Evolutionary conservation across 2,329 filamentous ascomycete genomes (phyloP).

Genomic region (Leptographium flavum): DNA sequence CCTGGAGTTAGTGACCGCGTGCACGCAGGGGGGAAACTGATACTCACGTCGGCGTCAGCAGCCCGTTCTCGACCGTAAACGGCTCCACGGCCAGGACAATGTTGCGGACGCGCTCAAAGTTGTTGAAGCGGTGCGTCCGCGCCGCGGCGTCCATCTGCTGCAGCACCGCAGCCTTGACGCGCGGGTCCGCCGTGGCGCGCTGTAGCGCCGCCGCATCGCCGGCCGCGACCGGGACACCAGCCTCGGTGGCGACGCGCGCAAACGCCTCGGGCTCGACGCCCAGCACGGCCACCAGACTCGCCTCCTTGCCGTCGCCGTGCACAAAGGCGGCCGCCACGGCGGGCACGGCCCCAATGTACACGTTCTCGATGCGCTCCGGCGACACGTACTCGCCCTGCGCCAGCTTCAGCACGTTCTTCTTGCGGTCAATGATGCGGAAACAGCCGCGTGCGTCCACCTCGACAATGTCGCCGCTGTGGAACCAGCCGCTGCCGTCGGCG

Average conservation of each 20-base stretch:
- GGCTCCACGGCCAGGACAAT: constrained; percentile 69
- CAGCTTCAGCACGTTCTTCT: constrained; percentile 98
- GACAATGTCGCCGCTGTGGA: constrained; percentile 88
- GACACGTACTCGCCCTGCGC: constrained; percentile 97
- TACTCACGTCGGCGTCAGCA: constrained; percentile 76
- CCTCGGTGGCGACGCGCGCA: constrained; percentile 62
- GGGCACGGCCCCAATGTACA: constrained; percentile 69
- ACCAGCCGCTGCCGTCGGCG: constrained; percentile 75
- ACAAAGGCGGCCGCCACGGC: constrained; percentile 73
- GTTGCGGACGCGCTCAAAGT: constrained; percentile 70
- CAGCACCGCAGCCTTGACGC: constrained; percentile 60
- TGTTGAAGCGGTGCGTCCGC: constrained; percentile 78
- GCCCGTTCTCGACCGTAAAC: constrained; percentile 84
- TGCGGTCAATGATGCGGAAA: constrained; percentile 85
- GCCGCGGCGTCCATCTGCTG: constrained; percentile 67
- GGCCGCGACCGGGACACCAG: constrained; percentile 55
- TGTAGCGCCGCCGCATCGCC: constrained; percentile 54
- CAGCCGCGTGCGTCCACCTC: constrained; percentile 73
- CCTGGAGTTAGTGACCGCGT: no score
- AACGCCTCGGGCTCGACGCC: constrained; percentile 78
- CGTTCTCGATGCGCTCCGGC: constrained; percentile 91
- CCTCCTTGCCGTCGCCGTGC: constrained; percentile 76
- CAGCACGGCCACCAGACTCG: constrained; percentile 72
- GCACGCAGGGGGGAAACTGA: no score
- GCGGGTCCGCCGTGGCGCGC: constrained; percentile 51